phyloP scores from a whole-genome alignment of 208 protist species.

The Leishmania aethiopica region DNA sequence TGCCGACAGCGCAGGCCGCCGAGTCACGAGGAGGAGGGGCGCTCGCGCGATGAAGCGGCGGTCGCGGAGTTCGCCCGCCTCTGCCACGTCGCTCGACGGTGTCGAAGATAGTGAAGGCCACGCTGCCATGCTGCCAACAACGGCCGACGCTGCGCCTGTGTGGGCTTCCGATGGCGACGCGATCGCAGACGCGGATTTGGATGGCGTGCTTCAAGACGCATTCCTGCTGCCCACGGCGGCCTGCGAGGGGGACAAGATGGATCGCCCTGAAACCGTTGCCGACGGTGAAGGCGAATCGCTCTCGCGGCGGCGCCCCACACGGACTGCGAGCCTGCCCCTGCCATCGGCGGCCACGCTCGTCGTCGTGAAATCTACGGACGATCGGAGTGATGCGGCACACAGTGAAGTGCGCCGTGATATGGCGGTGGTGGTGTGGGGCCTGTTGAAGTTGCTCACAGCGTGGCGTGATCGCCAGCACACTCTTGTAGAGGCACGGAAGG shows the following conservation, averaged over 20 bases:
- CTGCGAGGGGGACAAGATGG: background rate
- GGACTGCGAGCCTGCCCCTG: background rate
- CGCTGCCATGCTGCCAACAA: background rate
- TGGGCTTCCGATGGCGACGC: background rate
- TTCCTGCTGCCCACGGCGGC: background rate
- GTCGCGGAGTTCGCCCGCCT: background rate
- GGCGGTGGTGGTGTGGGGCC: background rate
- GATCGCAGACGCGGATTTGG: background rate
- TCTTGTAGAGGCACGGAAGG: background rate
- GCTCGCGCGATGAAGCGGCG: background rate
- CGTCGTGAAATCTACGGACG: background rate
- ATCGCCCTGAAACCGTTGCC: background rate
- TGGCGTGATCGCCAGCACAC: conserved; percentile 21
- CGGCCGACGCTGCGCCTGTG: background rate
- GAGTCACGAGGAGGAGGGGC: background rate
- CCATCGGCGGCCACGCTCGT: background rate
- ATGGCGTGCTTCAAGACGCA: background rate
- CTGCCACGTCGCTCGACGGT: background rate
- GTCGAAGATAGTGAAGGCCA: background rate
- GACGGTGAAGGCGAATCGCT: background rate
- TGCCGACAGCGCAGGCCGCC: background rate
- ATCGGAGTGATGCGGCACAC: background rate
- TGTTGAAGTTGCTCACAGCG: conserved; percentile 16
- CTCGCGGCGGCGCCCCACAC: background rate
- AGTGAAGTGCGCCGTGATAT: background rate